Conservation (phyloP, 805 yeast species). For the Saccharomycopsis sp. region DNA sequence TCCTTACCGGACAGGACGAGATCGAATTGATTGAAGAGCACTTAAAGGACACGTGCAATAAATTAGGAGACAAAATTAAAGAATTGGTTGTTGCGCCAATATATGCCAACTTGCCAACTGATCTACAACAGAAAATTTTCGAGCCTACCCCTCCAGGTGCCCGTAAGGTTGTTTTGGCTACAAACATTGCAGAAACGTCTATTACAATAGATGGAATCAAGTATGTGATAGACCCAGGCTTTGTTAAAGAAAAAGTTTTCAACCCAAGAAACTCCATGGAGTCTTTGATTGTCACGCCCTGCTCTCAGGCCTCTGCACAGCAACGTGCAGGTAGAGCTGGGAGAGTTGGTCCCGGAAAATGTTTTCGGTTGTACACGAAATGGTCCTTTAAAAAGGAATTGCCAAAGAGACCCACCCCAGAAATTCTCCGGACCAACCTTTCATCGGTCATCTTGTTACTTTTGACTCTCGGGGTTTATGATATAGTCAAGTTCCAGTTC, state of each 20-base stretch:
- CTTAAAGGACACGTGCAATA: conserved; percentile 54
- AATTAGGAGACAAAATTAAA: conserved; percentile 51
- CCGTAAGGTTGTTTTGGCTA: conserved; percentile 86
- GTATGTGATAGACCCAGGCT: conserved; percentile 92
- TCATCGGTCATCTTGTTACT: conserved; percentile 69
- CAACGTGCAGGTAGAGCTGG: conserved; percentile 99
- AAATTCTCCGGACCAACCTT: conserved; percentile 79
- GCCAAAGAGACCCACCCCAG: conserved; percentile 79
- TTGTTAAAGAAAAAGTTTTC: conserved; percentile 84
- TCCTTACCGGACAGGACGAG: conserved; percentile 94
- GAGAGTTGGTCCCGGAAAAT: conserved; percentile 93
- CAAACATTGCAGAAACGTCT: conserved; percentile 96
- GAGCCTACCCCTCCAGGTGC: conserved; percentile 76
- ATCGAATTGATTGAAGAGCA: conserved; percentile 77
- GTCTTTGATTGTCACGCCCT: conserved; percentile 75
- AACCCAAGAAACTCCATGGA: conserved; percentile 88
- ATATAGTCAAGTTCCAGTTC: conserved; percentile 76
- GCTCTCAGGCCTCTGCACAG: conserved; percentile 92
- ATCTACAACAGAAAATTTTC: conserved; percentile 72
- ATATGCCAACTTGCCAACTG: conserved; percentile 86
- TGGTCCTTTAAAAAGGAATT: conserved; percentile 74
- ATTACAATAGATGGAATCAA: conserved; percentile 94
- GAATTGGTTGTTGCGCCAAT: conserved; percentile 77
- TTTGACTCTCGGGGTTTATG: conserved; percentile 78
- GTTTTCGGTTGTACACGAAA: conserved; percentile 83